These are phyloP conservation scores for Toxoplasma gondii DNA, from an alignment of 169 alveolate genomes.

Conservation along the genomic window DNA sequence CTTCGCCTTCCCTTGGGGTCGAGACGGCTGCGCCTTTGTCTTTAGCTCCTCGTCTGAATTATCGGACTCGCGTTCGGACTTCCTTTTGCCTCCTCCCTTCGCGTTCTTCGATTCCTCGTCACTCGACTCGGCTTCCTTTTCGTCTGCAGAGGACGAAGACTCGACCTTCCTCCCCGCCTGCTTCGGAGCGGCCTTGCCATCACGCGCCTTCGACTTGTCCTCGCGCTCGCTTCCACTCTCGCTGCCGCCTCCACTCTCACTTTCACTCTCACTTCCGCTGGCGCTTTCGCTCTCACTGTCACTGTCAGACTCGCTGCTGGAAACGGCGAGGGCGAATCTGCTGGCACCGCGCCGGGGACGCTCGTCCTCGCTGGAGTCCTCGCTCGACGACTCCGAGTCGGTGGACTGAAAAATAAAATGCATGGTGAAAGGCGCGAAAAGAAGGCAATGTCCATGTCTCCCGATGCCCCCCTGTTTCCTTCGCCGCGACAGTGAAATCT, in stretches of 20 bases:
- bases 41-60: background rate
- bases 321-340: background rate
- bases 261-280: background rate
- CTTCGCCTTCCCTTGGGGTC: background rate
- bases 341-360: background rate
- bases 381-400: background rate
- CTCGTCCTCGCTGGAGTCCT: background rate
- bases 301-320: background rate
- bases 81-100: background rate
- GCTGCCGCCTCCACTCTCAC: background rate
- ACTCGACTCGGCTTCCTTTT: background rate
- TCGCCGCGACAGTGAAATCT: background rate
- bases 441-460: too few relatives aligned
- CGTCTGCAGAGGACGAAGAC: background rate
- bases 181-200: background rate
- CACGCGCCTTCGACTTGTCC: background rate
- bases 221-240: background rate
- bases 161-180: background rate
- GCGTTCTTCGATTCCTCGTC: background rate
- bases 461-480: too few relatives aligned
- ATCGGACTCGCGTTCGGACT: background rate
- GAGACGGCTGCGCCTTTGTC: background rate
- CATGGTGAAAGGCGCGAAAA: too few relatives aligned
- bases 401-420: background rate
- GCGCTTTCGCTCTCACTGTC: background rate